Percentiles rank a stretch among this genome's conserved stretches.
phyloP scores from a whole-genome alignment of 2,329 filamentous ascomycete species.

The Fusarium pseudocircinatum region DNA sequence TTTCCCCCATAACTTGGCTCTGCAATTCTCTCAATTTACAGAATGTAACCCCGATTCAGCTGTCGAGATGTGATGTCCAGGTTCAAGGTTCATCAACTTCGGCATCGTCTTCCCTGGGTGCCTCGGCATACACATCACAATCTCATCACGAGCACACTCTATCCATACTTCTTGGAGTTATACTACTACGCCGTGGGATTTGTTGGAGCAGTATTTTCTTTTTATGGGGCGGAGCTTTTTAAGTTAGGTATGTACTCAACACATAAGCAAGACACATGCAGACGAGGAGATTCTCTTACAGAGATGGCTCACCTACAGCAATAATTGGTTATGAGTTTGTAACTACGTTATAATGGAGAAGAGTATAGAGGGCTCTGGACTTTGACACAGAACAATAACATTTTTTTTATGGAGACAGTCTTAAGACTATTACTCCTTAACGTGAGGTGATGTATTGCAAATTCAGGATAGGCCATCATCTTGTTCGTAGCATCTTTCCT shows the following conservation, averaged over 20 bases:
- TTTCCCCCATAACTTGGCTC: neutral
- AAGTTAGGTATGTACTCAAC: conserved; percentile 2
- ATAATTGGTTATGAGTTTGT: neutral
- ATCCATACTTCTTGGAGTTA: conserved; percentile 9
- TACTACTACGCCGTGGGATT: neutral
- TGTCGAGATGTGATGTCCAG: conserved; percentile 15
- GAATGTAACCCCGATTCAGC: neutral
- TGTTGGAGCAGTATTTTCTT: conserved; percentile 6
- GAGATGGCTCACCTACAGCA: neutral
- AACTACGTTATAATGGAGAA: no score
- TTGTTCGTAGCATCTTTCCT: conserved; percentile 2
- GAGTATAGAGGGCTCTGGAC: neutral
- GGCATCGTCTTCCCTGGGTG: conserved; percentile 11
- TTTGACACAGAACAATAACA: neutral
- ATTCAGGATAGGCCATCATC: neutral
- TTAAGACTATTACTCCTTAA: neutral
- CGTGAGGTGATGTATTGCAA: neutral
- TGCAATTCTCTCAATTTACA: neutral
- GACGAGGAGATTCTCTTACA: conserved; percentile 14
- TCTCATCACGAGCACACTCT: conserved; percentile 6
- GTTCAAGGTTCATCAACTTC: conserved; percentile 29
- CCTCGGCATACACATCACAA: neutral
- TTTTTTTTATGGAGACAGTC: neutral
- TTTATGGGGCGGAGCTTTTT: neutral
- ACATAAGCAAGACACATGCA: conserved; percentile 26